Percentiles rank a stretch among this genome's conserved stretches.
These are phyloP conservation scores for Cyclotella sp. DNA, from an alignment of 108 stramenopile species.

Conservation along the genomic window DNA sequence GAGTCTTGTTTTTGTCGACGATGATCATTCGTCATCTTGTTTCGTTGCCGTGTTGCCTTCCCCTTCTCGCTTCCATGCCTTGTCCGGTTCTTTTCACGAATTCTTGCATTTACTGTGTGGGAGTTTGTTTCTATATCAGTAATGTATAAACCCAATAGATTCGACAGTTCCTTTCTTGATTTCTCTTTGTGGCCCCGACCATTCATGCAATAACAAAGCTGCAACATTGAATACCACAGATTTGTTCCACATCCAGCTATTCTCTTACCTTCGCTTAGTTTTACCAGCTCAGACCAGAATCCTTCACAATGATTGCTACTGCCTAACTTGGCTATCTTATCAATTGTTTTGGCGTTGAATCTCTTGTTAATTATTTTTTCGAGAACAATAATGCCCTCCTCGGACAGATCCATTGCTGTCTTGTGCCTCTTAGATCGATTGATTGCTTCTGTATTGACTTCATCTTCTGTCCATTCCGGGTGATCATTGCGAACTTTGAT, in stretches of 20 bases:
- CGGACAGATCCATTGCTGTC: slow-evolving; percentile 10
- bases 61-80: slow-evolving; percentile 3
- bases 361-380: slow-evolving; percentile 2
- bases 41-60: neutral
- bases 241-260: slow-evolving; percentile 14
- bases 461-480: neutral
- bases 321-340: slow-evolving; percentile 3
- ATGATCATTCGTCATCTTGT: slow-evolving; percentile 20
- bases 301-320: slow-evolving; percentile 16
- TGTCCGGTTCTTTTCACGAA: neutral
- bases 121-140: neutral
- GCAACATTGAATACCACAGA: slow-evolving; percentile 6
- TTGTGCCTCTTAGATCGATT: slow-evolving; percentile 7
- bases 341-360: slow-evolving; percentile 15
- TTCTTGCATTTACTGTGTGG: neutral
- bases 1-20: neutral
- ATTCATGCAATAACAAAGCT: slow-evolving; percentile 14
- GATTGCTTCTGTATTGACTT: neutral
- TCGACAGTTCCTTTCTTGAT: neutral
- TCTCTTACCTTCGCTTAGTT: slow-evolving; percentile 14
- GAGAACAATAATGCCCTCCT: neutral
- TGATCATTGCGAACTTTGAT: slow-evolving; percentile 5
- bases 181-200: neutral
- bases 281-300: slow-evolving; percentile 13
- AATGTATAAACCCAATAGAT: neutral